Conservation (phyloP, 2,329 filamentous ascomycete species). For the Xylariomycetidae sp. region DNA sequence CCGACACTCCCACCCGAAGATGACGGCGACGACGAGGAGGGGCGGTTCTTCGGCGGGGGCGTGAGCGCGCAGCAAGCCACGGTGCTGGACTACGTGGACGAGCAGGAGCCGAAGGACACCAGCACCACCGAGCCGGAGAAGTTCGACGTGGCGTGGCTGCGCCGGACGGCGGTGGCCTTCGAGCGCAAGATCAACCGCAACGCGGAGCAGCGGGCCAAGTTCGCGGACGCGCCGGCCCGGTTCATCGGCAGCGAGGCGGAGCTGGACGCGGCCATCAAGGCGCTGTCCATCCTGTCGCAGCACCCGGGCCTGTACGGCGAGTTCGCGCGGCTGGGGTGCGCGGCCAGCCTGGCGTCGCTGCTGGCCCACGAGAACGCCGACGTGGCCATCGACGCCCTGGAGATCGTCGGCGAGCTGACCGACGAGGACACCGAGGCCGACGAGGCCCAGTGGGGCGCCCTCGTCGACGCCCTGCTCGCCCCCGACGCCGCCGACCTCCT, state of each 20-base stretch:
- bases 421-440: conserved; percentile 86
- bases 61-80: conserved; percentile 75
- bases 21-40: conserved; percentile 71
- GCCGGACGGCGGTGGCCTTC: conserved; percentile 73
- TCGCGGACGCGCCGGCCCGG: conserved; percentile 22
- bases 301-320: conserved; percentile 56
- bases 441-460: conserved; percentile 70
- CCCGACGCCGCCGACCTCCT: conserved; percentile 71
- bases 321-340: conserved; percentile 24
- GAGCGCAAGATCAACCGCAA: conserved; percentile 91
- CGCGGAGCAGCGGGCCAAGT: conserved; percentile 68
- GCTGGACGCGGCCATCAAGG: conserved; percentile 81
- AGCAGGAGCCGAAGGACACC: conserved; percentile 29
- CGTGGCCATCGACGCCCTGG: conserved; percentile 84
- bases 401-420: conserved; percentile 84
- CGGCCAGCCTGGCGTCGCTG: conserved; percentile 64
- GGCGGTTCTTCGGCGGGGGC: conserved; percentile 91
- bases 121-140: conserved; percentile 53
- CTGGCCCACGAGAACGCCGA: conserved; percentile 95
- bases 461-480: conserved; percentile 63
- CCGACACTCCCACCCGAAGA: conserved; percentile 23
- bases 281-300: conserved; percentile 78
- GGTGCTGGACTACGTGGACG: conserved; percentile 82
- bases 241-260: conserved; percentile 60
- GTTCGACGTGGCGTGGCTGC: conserved; percentile 78